Evolutionary conservation across 768 basidiomycete genomes (phyloP).

Genomic region (Tricholoma hemisulphureum): DNA sequence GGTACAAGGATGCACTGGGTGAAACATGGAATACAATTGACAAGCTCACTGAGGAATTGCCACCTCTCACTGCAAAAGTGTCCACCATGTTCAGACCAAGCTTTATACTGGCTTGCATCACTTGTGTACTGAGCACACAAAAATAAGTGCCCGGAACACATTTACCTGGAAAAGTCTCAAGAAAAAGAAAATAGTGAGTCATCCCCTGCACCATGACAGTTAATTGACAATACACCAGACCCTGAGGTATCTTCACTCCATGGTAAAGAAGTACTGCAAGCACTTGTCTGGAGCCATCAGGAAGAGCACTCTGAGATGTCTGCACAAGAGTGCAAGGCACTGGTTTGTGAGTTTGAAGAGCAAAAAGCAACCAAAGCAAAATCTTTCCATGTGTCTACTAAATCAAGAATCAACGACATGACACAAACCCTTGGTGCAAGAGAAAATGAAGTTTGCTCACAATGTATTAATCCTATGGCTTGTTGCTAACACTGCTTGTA

Average conservation of each 20-base stretch:
- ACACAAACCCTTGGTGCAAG: too few species aligned
- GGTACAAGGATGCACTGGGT: background rate
- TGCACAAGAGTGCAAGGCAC: background rate
- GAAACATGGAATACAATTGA: background rate
- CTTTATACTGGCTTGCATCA: background rate
- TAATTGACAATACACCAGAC: too few species aligned
- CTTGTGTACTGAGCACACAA: background rate
- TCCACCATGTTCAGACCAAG: conserved; percentile 3
- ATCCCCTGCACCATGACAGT: background rate
- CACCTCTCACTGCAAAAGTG: conserved; percentile 1
- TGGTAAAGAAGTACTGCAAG: background rate
- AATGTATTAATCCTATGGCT: background rate
- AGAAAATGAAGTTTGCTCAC: too few species aligned
- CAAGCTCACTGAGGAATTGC: background rate
- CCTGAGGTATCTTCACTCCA: background rate
- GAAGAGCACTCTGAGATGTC: background rate
- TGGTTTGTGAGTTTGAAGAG: background rate
- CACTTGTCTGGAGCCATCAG: background rate
- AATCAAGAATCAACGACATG: too few species aligned
- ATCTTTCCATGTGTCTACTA: too few species aligned
- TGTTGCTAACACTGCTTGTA: background rate
- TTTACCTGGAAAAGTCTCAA: too few species aligned
- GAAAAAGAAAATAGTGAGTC: background rate
- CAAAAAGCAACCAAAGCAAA: too few species aligned
- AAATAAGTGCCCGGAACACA: too few species aligned